A percentile compares a stretch with the other conserved stretches of the same genome.
Evolutionary conservation across 2,329 filamentous ascomycete genomes (phyloP).

Genomic region (Aspergillus thermomutatus): DNA sequence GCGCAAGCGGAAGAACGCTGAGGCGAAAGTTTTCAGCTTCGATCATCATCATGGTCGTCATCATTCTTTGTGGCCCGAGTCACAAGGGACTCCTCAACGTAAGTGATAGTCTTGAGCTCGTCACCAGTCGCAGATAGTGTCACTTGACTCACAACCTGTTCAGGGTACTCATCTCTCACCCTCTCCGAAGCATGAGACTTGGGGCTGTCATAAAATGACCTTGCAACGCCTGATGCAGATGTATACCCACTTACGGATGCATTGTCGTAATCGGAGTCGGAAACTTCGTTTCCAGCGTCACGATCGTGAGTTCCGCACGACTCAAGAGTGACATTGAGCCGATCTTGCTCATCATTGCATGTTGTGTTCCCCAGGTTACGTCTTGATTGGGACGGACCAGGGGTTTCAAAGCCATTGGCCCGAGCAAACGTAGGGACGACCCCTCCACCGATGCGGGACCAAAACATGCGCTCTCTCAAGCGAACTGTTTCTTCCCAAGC

Average conservation of each 20-base stretch:
- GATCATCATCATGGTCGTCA: slow-evolving; percentile 1
- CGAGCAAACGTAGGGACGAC: slow-evolving; percentile 65
- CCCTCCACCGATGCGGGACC: slow-evolving; percentile 87
- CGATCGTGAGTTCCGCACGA: slow-evolving; percentile 6
- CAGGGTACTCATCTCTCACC: not conserved
- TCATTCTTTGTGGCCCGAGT: slow-evolving; percentile 2
- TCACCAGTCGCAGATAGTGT: not conserved
- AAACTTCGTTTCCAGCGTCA: not conserved
- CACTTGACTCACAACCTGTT: not conserved
- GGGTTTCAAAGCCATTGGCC: slow-evolving; percentile 19
- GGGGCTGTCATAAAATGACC: not conserved
- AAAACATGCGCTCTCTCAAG: slow-evolving; percentile 93
- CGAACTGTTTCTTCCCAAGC: slow-evolving; percentile 95
- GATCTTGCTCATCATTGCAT: not conserved
- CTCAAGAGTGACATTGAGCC: not conserved
- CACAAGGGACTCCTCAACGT: not conserved
- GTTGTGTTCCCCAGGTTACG: not conserved
- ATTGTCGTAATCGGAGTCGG: slow-evolving; percentile 1
- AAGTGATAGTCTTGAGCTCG: not conserved
- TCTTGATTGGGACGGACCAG: slow-evolving; percentile 2
- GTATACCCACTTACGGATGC: slow-evolving; percentile 1
- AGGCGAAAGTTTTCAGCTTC: slow-evolving; percentile 3
- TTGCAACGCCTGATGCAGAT: not conserved
- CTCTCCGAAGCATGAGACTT: not conserved
- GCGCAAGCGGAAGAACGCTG: slow-evolving; percentile 5